Evolutionary conservation across 2,329 filamentous ascomycete species (phyloP).

Genomic region (Fusarium torreyae): DNA sequence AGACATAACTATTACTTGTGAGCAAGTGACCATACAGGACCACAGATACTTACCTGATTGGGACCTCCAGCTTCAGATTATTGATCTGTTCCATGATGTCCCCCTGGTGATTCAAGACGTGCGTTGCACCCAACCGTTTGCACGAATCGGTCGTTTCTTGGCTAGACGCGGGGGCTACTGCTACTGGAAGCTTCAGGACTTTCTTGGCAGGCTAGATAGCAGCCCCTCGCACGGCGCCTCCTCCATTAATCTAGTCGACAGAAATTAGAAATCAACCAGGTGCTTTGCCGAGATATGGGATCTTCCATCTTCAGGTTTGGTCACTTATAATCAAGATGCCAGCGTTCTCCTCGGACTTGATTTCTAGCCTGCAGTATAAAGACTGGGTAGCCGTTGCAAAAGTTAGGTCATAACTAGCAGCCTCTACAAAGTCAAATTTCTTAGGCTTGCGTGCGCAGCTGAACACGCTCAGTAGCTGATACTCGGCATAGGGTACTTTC

Average conservation of each 20-base stretch:
- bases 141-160: background rate
- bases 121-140: background rate
- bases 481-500: background rate
- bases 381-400: constrained; percentile 12
- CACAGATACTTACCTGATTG: background rate
- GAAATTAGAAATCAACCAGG: too few relatives aligned
- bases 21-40: background rate
- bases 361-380: background rate
- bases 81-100: background rate
- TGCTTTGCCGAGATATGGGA: too few relatives aligned
- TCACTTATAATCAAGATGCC: constrained; percentile 7
- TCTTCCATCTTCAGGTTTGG: too few relatives aligned
- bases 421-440: background rate
- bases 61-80: background rate
- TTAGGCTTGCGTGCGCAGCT: background rate
- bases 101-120: background rate
- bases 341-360: background rate
- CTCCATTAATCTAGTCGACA: background rate
- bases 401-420: background rate
- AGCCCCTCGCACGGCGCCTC: constrained; percentile 8
- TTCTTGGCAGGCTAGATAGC: constrained; percentile 5
- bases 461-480: background rate
- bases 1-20: background rate
- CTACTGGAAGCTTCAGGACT: background rate
- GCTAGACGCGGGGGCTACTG: background rate